Evolutionary conservation across 306 rosid genomes (phyloP), one percentile per base, ranked within the genome.

Genomic region (Cucurbita moschata): DNA sequence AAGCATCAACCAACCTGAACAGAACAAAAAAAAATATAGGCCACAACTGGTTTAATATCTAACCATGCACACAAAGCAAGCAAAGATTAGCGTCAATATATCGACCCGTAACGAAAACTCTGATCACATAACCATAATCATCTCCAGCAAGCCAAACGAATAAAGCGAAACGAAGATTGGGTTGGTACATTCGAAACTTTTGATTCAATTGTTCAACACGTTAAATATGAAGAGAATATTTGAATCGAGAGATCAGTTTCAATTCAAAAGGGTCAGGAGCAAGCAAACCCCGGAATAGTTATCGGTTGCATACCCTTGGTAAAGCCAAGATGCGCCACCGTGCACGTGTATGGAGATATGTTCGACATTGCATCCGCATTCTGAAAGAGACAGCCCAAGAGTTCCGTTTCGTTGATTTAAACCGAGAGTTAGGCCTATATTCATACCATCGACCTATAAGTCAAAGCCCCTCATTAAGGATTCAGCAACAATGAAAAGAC

Each of bases 301-400:
- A 14, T 70, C 5, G 68, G 72, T 75, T 68, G 80, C 80, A 57
- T 88, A 93, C 97, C 79, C 75, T 87, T 93, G 90, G 83, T 93
- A 90, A 85, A 93, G 91, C 97, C 96, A 93, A 58, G 97, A 85
- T 75, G 88, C 90, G 26, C 96, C 98, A 58, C 98, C 97, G 5
- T 93, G 79, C 83, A 93, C 23, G 81, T 86, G 81, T 78, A 90
- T 87, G 61, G 83, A 77, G 68, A 93, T 76, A 60, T 78, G 78
- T 77, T 85, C 81, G 15, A 90, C 92, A 72, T 81, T 58, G 79
- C 96, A 88, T 65, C 90, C 92, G 53, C 83, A 83, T 78, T 90
- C 96, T 80, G 80, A 76, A 75, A 88, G 80, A 74, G 73, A 47
- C 80, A 93, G 68, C 86, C 73, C 82, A 60, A 90, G 90, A 64